These are phyloP conservation scores for Ulmus americana DNA, from an alignment of 331 rosid species.

Conservation along the genomic window DNA sequence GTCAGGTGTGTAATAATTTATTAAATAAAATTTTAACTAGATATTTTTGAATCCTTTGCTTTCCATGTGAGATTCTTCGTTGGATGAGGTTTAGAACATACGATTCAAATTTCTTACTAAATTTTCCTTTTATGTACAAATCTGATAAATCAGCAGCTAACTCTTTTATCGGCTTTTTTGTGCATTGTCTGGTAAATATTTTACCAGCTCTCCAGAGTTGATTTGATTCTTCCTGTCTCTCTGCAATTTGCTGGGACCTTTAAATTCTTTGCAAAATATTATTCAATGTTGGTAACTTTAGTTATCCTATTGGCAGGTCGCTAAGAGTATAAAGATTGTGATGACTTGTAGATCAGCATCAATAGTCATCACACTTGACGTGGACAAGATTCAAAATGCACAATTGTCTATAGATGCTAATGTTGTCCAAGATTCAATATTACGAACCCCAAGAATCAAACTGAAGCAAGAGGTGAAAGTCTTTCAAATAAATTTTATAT, in stretches of 20 bases:
- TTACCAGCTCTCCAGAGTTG: neutral
- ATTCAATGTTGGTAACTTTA: neutral
- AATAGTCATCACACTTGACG: conserved; percentile 59
- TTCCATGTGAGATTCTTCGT: neutral
- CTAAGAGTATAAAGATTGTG: conserved; percentile 61
- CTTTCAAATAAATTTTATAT: conserved; percentile 7
- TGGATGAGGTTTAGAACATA: neutral
- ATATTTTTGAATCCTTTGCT: neutral
- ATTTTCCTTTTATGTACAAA: neutral
- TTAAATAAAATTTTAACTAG: neutral
- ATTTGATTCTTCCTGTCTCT: neutral
- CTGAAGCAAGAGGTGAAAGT: conserved; percentile 68
- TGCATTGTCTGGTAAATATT: neutral
- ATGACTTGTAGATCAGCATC: conserved; percentile 49
- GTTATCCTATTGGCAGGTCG: conserved; percentile 44
- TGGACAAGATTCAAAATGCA: conserved; percentile 58
- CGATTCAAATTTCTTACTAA: neutral
- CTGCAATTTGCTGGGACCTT: neutral
- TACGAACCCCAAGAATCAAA: conserved; percentile 57
- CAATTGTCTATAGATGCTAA: conserved; percentile 60
- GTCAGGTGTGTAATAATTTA: conserved; percentile 53
- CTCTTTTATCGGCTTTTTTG: neutral
- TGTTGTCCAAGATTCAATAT: conserved; percentile 63
- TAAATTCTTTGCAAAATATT: neutral
- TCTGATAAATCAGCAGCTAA: neutral